phyloP scores from a whole-genome alignment of 2,329 filamentous ascomycete genomes.

The Colletotrichum graminicola region DNA sequence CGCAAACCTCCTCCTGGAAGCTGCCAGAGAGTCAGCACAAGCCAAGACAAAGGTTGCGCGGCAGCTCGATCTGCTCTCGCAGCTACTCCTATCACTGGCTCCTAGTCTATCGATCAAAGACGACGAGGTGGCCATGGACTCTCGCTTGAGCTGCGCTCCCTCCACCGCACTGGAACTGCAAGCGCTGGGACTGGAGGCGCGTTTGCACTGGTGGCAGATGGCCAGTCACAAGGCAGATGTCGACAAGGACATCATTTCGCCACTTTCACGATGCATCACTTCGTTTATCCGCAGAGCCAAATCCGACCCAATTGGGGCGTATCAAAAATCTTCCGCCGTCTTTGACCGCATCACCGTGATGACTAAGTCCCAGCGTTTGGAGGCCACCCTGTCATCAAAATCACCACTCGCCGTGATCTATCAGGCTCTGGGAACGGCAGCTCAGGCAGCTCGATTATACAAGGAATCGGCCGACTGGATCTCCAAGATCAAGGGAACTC shows the following conservation, averaged over 20 bases:
- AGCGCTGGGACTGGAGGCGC: constrained; percentile 69
- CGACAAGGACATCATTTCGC: constrained; percentile 74
- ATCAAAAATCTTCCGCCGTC: constrained; percentile 53
- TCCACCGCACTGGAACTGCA: constrained; percentile 73
- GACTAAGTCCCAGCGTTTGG: constrained; percentile 51
- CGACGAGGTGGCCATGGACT: constrained; percentile 67
- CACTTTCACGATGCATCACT: constrained; percentile 72
- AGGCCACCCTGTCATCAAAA: constrained; percentile 53
- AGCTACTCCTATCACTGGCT: constrained; percentile 73
- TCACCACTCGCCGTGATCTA: constrained; percentile 63
- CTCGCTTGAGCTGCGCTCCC: constrained; percentile 68
- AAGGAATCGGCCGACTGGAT: constrained; percentile 70
- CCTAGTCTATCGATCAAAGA: constrained; percentile 75
- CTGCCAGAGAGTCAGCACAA: constrained; percentile 57
- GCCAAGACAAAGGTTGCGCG: constrained; percentile 70
- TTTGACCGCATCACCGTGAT: constrained; percentile 51
- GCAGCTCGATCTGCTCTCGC: constrained; percentile 75
- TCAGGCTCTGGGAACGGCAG: constrained; percentile 64
- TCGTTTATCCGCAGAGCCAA: constrained; percentile 69
- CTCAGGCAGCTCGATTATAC: constrained; percentile 59
- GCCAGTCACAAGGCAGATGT: constrained; percentile 70
- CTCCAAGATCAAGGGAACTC: constrained; percentile 56
- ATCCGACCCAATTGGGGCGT: constrained; percentile 51
- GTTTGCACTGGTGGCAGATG: constrained; percentile 75
- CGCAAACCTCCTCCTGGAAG: constrained; percentile 64